Percentiles rank a stretch among this genome's conserved stretches.
These are phyloP conservation scores for Coriaria nepalensis DNA, from an alignment of 306 rosid species.

Conservation along the genomic window DNA sequence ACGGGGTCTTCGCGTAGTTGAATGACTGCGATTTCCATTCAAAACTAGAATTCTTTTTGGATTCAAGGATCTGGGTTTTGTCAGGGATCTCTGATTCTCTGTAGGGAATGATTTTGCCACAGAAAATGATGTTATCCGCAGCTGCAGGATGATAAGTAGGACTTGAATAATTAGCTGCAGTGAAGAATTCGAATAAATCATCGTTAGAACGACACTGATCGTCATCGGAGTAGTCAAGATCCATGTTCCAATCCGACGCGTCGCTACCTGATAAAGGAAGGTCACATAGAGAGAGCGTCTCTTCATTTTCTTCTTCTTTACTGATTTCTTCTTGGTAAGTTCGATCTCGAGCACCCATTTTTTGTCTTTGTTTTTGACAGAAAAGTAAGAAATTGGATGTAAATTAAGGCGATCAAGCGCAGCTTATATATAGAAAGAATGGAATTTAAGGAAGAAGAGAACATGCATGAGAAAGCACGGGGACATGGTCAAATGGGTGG, in stretches of 20 bases:
- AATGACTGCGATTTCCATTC: background rate
- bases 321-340: background rate
- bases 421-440: too few relatives aligned
- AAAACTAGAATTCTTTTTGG: background rate
- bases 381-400: too few relatives aligned
- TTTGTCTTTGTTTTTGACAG: background rate
- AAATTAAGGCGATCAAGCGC: too few relatives aligned
- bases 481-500: too few relatives aligned
- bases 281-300: constrained; percentile 23
- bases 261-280: constrained; percentile 40
- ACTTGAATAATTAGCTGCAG: constrained; percentile 13
- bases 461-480: too few relatives aligned
- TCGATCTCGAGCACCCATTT: background rate
- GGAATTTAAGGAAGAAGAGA: too few relatives aligned
- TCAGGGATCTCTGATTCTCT: constrained; percentile 11
- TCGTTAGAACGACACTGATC: constrained; percentile 19
- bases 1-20: background rate
- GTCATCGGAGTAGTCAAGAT: constrained; percentile 21
- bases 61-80: background rate
- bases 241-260: constrained; percentile 20
- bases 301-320: background rate
- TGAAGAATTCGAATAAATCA: constrained; percentile 60
- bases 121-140: constrained; percentile 37
- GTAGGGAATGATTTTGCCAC: constrained; percentile 61
- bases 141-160: background rate